Conservation (phyloP, 352 stramenopile genomes). For the Aphanomyces invadans region DNA sequence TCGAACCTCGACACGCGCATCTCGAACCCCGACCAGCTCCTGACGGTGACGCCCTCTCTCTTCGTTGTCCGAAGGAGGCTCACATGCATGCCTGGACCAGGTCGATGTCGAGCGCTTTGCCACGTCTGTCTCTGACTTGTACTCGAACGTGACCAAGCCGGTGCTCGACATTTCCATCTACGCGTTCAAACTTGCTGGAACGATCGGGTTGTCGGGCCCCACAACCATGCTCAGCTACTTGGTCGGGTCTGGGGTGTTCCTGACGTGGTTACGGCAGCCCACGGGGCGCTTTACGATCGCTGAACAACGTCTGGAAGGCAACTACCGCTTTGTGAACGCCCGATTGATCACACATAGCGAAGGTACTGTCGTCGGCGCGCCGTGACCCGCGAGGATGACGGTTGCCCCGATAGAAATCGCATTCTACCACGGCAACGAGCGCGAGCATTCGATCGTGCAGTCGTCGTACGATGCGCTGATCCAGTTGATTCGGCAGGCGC, state of each 20-base stretch:
- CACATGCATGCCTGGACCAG: not conserved
- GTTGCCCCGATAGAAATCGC: slow-evolving; percentile 49
- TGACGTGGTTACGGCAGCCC: slow-evolving; percentile 63
- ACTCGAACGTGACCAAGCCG: slow-evolving; percentile 83
- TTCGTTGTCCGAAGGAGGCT: not conserved
- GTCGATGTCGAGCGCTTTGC: slow-evolving; percentile 80
- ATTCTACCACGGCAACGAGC: slow-evolving; percentile 86
- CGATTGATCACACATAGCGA: slow-evolving; percentile 83
- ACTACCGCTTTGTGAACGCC: slow-evolving; percentile 84
- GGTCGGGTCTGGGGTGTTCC: slow-evolving; percentile 51
- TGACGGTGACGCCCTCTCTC: slow-evolving; percentile 41
- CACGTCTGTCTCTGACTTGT: slow-evolving; percentile 78
- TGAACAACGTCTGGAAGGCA: slow-evolving; percentile 76
- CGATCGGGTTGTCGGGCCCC: slow-evolving; percentile 67
- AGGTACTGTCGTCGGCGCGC: too few relatives aligned
- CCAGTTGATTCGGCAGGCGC: slow-evolving; percentile 54
- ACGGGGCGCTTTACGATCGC: slow-evolving; percentile 74
- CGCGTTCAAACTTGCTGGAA: slow-evolving; percentile 48
- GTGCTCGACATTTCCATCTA: slow-evolving; percentile 80
- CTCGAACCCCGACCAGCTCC: slow-evolving; percentile 78
- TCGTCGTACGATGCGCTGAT: slow-evolving; percentile 58
- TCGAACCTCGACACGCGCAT: slow-evolving; percentile 86
- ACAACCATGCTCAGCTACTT: slow-evolving; percentile 66
- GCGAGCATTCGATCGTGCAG: slow-evolving; percentile 71
- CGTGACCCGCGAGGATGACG: not conserved